These are phyloP conservation scores for Phialocephala sp. DNA, from an alignment of 2,329 filamentous ascomycete genomes.

Conservation along the genomic window DNA sequence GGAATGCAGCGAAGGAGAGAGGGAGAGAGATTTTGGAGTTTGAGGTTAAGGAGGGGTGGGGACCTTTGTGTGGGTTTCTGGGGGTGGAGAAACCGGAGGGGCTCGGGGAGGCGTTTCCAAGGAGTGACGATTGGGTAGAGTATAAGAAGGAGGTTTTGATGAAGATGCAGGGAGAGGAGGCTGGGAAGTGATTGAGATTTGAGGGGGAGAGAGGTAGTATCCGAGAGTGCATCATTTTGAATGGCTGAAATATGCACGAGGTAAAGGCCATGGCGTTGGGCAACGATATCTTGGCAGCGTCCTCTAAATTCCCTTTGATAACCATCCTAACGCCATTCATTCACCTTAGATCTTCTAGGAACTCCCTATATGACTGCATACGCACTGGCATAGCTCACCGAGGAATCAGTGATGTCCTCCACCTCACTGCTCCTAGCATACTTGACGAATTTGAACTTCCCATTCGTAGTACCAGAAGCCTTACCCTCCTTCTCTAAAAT, in stretches of 20 bases:
- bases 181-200: neutral
- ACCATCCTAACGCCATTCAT: neutral
- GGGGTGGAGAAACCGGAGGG: conserved; percentile 47
- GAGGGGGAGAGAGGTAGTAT: neutral
- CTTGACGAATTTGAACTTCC: conserved; percentile 72
- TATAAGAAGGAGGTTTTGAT: neutral
- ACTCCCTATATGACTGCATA: conserved; percentile 69
- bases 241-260: neutral
- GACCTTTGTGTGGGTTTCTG: conserved; percentile 64
- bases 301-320: neutral
- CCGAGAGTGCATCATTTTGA: too few species aligned
- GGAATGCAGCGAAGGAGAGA: conserved; percentile 59
- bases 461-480: conserved; percentile 40
- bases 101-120: conserved; percentile 59
- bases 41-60: conserved; percentile 58
- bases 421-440: conserved; percentile 88
- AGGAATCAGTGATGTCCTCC: conserved; percentile 71
- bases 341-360: neutral
- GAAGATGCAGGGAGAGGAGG: neutral
- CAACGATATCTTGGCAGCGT: neutral
- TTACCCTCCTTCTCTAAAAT: conserved; percentile 52
- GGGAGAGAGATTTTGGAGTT: conserved; percentile 69
- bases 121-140: conserved; percentile 1
- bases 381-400: conserved; percentile 94
- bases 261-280: too few species aligned